Percentiles rank a stretch among this genome's conserved stretches.
Evolutionary conservation across 495 filamentous ascomycete species (phyloP).

Genomic region (Penicillium ucsense): DNA sequence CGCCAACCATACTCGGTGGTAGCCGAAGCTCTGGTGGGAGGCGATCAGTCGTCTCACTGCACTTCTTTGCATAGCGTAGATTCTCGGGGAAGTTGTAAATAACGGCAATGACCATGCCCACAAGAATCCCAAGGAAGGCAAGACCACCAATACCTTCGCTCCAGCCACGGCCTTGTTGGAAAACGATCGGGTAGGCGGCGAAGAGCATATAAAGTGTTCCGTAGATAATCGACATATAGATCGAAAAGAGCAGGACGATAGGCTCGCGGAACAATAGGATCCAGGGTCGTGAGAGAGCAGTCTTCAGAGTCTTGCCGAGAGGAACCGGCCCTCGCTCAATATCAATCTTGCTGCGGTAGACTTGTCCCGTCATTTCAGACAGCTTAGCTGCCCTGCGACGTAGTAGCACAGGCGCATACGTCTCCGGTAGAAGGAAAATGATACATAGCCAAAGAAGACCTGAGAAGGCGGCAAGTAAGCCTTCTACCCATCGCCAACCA

Average conservation of each 20-base stretch:
- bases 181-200: conserved; percentile 67
- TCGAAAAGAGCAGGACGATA: conserved; percentile 47
- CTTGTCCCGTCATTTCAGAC: conserved; percentile 39
- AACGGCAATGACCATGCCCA: conserved; percentile 62
- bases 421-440: conserved; percentile 41
- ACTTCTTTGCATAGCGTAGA: conserved; percentile 26
- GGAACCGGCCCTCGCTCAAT: conserved; percentile 20
- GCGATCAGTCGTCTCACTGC: conserved; percentile 18
- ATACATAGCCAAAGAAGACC: conserved; percentile 41
- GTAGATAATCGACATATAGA: conserved; percentile 64
- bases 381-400: conserved; percentile 39
- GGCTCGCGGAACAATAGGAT: conserved; percentile 34
- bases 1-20: conserved; percentile 29
- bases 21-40: conserved; percentile 34
- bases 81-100: conserved; percentile 31
- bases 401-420: conserved; percentile 45
- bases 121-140: conserved; percentile 63
- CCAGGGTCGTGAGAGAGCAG: conserved; percentile 33
- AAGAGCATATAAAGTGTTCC: conserved; percentile 72
- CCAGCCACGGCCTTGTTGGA: conserved; percentile 64
- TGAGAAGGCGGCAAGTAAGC: conserved; percentile 33
- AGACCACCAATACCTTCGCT: conserved; percentile 56
- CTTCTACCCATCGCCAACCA: conserved; percentile 58
- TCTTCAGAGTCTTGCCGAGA: conserved; percentile 20
- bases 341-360: conserved; percentile 37